Base-by-base conservation (phyloP, 495 filamentous ascomycete species). In the Penicillium herquei region DNA sequence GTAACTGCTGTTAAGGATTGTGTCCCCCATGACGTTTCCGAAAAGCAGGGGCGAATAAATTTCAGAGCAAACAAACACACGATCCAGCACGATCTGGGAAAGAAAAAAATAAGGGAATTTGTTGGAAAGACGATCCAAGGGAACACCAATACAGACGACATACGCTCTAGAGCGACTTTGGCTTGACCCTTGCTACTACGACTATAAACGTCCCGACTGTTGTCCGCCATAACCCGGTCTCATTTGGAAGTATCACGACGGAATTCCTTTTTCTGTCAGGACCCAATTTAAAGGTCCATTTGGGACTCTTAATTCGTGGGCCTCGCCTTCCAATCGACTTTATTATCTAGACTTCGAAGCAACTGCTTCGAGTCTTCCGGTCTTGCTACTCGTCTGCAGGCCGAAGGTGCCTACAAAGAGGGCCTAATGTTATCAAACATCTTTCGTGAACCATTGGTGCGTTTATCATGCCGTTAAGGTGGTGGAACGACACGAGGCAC, bases 391-490 rank as follows among this genome's bases (percentile, higher is more conserved):
- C 51, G 66, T 60, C 59, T 64, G 62, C 55, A 59, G 61, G 62
- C 58, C 40, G 64, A 33, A 33, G 30, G 65, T 62, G 58, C 57
- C 57, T 41, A 52, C 48, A 57, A 16, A 43, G 34, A 62, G 50
- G 59, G 47, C 58, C 62, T 68, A 63, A 68, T 68, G 65, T 64
- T 70, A 62, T 66, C 72, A 75, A 73, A 73, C 72, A 72, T 75
- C 58, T 62, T 70, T 63, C 66, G 63, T 67, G 62, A 64, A 51
- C 62, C 66, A 51, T 58, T 64, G 67, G 72, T 75, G 61, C 59
- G 72, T 73, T 63, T 64, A 53, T 47, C 47, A 48, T 54, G 47
- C 16, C 53, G 33, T 41, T 47, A 3, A 35, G 49, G 52, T 40
- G 52, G 41, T 26, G 35, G 49, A 52, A 46, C 33, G 49, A 30